Percentiles rank a stretch among this genome's conserved stretches.
Evolutionary conservation across 768 basidiomycete genomes (phyloP).

Genomic region (Megacollybia marginata): DNA sequence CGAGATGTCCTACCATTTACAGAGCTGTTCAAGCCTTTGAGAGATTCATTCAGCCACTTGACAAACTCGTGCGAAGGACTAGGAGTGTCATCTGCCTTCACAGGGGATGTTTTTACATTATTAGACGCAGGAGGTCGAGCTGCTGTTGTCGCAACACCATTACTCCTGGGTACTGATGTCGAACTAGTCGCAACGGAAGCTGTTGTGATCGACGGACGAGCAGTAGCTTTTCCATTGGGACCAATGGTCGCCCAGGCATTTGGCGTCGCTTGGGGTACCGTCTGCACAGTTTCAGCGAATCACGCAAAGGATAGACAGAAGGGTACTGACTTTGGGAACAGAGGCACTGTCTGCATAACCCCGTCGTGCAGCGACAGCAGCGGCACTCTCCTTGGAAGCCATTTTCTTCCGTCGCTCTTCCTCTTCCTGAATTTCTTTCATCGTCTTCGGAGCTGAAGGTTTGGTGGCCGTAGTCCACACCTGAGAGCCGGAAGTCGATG

Average conservation of each 20-base stretch:
- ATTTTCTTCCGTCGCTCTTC: constrained; percentile 81
- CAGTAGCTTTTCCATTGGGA: constrained; percentile 54
- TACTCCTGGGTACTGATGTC: constrained; percentile 26
- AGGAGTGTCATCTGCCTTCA: constrained; percentile 54
- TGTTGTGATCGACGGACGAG: constrained; percentile 26
- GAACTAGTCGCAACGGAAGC: constrained; percentile 21
- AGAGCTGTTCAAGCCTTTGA: constrained; percentile 68
- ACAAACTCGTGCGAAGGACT: constrained; percentile 80
- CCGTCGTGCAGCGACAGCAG: constrained; percentile 51
- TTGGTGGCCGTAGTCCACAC: constrained; percentile 73
- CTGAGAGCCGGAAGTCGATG: constrained; percentile 27
- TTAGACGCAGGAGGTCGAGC: constrained; percentile 28
- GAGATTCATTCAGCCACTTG: constrained; percentile 80
- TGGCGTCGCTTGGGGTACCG: constrained; percentile 17
- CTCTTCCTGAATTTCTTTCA: constrained; percentile 99
- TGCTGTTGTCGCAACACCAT: constrained; percentile 22
- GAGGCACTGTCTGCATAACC: constrained; percentile 63
- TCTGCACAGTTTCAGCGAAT: constrained; percentile 17
- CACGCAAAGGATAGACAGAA: constrained; percentile 5
- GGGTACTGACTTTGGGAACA: constrained; percentile 54
- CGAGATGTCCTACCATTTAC: constrained; percentile 53
- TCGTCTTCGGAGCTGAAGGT: constrained; percentile 69
- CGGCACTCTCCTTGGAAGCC: constrained; percentile 51
- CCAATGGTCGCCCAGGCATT: constrained; percentile 85
- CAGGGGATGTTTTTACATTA: constrained; percentile 22